Percentiles rank a stretch among this genome's conserved stretches.
phyloP scores from a whole-genome alignment of 169 alveolate species.

The Theileria annulata region DNA sequence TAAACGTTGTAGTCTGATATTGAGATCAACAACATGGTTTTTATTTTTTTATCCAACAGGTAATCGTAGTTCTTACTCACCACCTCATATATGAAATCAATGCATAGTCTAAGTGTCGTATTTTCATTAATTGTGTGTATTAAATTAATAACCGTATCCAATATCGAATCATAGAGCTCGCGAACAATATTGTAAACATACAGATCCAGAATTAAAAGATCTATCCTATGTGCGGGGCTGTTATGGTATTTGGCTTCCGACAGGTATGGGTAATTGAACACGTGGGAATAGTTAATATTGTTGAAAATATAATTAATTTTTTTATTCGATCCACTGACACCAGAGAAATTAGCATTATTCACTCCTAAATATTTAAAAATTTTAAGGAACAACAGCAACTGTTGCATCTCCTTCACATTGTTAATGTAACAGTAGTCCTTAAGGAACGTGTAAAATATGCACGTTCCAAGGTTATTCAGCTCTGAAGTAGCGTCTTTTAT shows the following conservation, averaged over 20 bases:
- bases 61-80: slow-evolving; percentile 12
- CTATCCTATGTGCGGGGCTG: background rate
- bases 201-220: background rate
- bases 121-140: slow-evolving; percentile 38
- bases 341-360: background rate
- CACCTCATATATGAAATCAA: slow-evolving; percentile 19
- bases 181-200: slow-evolving; percentile 24
- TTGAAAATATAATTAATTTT: background rate
- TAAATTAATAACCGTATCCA: slow-evolving; percentile 37
- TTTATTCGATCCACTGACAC: background rate
- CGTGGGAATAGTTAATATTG: background rate
- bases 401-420: slow-evolving; percentile 1
- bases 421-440: slow-evolving; percentile 1
- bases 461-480: background rate
- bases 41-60: slow-evolving; percentile 23
- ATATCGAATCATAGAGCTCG: slow-evolving; percentile 26
- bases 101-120: slow-evolving; percentile 32
- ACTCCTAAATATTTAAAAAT: background rate
- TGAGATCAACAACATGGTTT: slow-evolving; percentile 32
- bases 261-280: slow-evolving; percentile 1
- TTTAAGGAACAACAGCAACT: slow-evolving; percentile 3
- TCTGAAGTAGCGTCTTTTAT: background rate
- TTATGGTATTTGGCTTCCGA: slow-evolving; percentile 6
- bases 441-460: background rate
- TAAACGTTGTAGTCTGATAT: slow-evolving; percentile 36